Base-by-base conservation (phyloP, 179 eudicot genomes). In the Beta corolliflora region DNA sequence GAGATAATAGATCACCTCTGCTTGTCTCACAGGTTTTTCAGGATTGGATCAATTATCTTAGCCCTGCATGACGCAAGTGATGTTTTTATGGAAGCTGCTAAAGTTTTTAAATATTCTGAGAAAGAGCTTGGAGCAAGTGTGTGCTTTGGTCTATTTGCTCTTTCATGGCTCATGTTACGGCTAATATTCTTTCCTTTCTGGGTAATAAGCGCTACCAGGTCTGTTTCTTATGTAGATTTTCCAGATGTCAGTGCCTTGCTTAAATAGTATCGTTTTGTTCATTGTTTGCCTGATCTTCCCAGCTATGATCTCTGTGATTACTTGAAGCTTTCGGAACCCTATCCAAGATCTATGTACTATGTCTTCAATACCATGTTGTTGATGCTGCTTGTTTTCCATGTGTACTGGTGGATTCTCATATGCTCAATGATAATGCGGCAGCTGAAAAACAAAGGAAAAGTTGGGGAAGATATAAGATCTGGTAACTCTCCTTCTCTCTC, bases 331-430 rank as follows among this genome's bases (percentile, higher is more conserved):
- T 87, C 95, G 29, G 90, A 91, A 52, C 69, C 85, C 13, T 88
- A 89, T 84, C 77, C 77, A 54, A 87, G 67, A 73, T 54, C 80
- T 13, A 7, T 88, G 75, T 97, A 97, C 86, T 97, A 97, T 60
- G 77, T 90, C 78, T 93, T 88, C 92, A 97, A 97, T 81, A 89
- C 95, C 45, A 84, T 97, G 98, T 81, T 97, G 76, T 50, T 93
- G 85, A 93, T 88, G 81, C 91, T 97, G 74, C 97, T 97, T 48
- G 91, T 91, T 71, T 97, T 97, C 89, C 98, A 97, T 79, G 87
- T 93, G 77, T 97, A 97, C 88, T 97, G 99, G 98, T 94, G 98
- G 97, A 85, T 90, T 71, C 97, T 97, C 77, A 94, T 97, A 84
- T 94, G 87, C 66, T 63, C 89, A 77, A 97, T 94, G 98, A 92